Evolutionary conservation across 768 basidiomycete species (phyloP).

Genomic region (Lentinula boryana): DNA sequence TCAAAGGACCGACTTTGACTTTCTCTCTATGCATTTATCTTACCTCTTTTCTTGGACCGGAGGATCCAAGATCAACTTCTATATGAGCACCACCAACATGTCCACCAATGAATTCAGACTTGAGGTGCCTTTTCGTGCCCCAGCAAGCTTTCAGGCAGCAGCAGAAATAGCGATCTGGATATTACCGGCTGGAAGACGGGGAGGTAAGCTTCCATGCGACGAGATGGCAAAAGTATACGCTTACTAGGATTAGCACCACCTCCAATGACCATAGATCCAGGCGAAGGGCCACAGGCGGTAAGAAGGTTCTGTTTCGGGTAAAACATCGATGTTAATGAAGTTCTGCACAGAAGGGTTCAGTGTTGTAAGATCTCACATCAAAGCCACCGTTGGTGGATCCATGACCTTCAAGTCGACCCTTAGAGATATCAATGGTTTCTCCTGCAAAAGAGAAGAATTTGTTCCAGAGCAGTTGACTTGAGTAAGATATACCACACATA

Average conservation of each 20-base stretch:
- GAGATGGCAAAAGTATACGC: neutral
- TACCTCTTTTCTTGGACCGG: too few relatives aligned
- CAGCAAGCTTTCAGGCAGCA: neutral
- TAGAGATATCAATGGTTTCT: slow-evolving; percentile 16
- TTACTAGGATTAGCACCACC: slow-evolving; percentile 9
- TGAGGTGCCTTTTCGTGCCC: too few relatives aligned
- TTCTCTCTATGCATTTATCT: neutral
- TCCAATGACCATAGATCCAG: slow-evolving; percentile 16
- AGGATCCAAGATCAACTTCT: too few relatives aligned
- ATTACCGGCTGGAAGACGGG: slow-evolving; percentile 1
- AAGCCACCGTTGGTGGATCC: slow-evolving; percentile 16
- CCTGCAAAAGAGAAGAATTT: neutral
- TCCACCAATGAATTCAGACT: too few relatives aligned
- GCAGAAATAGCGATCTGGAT: slow-evolving; percentile 14
- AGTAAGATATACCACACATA: neutral
- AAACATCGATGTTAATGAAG: neutral
- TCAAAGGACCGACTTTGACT: neutral
- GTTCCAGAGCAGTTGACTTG: neutral
- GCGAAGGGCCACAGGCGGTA: slow-evolving; percentile 15
- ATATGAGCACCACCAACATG: too few relatives aligned
- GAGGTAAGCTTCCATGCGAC: neutral
- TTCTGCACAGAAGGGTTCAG: neutral
- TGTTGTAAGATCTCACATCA: slow-evolving; percentile 8
- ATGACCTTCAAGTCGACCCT: slow-evolving; percentile 16
- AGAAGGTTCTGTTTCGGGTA: slow-evolving; percentile 12